Base-by-base conservation (phyloP, 345 rosid genomes). In the Citrus sp. region DNA sequence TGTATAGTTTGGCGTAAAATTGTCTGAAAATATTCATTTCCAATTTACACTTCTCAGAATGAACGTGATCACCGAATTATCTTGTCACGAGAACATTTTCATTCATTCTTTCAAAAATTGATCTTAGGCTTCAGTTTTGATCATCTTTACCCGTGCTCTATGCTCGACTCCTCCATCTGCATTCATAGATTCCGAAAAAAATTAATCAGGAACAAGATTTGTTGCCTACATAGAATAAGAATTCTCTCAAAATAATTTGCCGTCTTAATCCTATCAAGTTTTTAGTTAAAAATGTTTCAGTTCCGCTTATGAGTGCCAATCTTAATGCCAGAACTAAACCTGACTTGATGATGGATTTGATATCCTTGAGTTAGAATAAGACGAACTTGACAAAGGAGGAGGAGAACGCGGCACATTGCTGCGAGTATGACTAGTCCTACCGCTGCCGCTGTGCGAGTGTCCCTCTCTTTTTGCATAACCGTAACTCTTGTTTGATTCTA, bases 321-420 rank as follows among this genome's bases (percentile, higher is more conserved):
- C 28, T 37, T 55, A 60, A 19, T 56, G 82, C 61, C 60, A 59
- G 30, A 63, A 63, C 67, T 80, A 74, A 74, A 78, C 82, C 83
- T 87, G 75, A 59, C 13, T 68, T 59, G 58, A 9, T 28, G 37
- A 18, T 70, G 72, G 21, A 56, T 71, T 32, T 55, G 86, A 67
- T 35, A 27, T 0, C 61, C 70, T 72, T 22, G 76, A 27, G 38
- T 55, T 72, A 25, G 82, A 72, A 49, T 55, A 69, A 19, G 82
- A 68, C 27, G 82, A 75, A 21, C 18, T 4, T 37, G 76, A 18
- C 34, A 8, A 5, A 14, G 72, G 40, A 40, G 38, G 6, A 4
- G 79, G 56, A 30, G 83, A 72, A 60, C 63, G 74, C 58, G 63
- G 76, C 7, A 32, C 40, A 25, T 66, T 62, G 66, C 72, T 70